Percentiles rank a stretch among this genome's conserved stretches.
phyloP scores from a whole-genome alignment of 2,329 filamentous ascomycete genomes.

The Xylaria sp. region DNA sequence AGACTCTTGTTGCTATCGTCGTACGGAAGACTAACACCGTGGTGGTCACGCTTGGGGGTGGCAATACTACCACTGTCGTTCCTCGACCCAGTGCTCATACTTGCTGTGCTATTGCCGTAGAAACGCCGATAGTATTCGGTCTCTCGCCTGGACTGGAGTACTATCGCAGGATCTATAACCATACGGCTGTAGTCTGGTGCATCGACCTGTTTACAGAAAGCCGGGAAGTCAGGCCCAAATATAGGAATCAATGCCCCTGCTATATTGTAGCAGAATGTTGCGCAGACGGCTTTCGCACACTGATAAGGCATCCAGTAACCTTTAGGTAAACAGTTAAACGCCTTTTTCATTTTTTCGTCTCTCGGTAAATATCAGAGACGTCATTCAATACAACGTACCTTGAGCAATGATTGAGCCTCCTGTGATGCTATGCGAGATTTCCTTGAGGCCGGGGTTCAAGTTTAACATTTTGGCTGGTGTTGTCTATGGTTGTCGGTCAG shows the following conservation, averaged over 20 bases:
- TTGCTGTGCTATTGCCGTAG: conserved; percentile 46
- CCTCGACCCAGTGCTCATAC: conserved; percentile 25
- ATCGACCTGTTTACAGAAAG: conserved; percentile 73
- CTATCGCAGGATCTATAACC: conserved; percentile 69
- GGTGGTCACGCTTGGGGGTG: conserved; percentile 45
- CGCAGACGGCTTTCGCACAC: conserved; percentile 86
- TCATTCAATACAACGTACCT: conserved; percentile 64
- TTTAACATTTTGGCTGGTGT: conserved; percentile 85
- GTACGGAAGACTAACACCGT: conserved; percentile 45
- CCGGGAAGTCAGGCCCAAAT: conserved; percentile 85
- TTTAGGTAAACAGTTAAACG: conserved; percentile 51
- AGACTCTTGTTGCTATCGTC: conserved; percentile 41
- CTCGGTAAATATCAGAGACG: not conserved
- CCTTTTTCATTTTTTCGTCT: not conserved
- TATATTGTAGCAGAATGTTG: conserved; percentile 89
- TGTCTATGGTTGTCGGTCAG: conserved; percentile 67
- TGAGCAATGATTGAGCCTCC: conserved; percentile 91
- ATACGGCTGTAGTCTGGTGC: conserved; percentile 73
- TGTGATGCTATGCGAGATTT: conserved; percentile 95
- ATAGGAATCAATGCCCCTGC: conserved; percentile 88
- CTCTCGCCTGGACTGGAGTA: conserved; percentile 63
- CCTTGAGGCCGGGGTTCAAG: conserved; percentile 81
- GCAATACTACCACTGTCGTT: conserved; percentile 25
- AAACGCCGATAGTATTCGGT: conserved; percentile 57
- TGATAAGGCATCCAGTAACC: conserved; percentile 97